These are phyloP conservation scores for Chenopodium suecicum DNA, from an alignment of 148 eudicot species.

Conservation along the genomic window DNA sequence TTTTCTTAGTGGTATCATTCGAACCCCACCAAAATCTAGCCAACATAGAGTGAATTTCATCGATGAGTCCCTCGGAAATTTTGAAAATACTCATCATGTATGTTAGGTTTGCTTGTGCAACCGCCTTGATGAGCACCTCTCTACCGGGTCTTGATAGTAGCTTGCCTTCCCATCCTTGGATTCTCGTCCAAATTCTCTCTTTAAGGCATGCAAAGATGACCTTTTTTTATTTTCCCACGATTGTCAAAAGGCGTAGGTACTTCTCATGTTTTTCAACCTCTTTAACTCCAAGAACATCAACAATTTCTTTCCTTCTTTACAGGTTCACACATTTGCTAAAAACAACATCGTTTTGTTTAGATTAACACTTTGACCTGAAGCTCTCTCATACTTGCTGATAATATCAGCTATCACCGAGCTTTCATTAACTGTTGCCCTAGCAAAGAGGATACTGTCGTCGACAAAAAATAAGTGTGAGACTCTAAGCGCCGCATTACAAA, in stretches of 20 bases:
- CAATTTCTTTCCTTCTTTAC: background rate
- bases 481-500: no score
- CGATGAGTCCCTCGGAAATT: no score
- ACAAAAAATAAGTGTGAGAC: no score
- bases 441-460: no score
- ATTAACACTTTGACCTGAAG: background rate
- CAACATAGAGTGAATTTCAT: background rate
- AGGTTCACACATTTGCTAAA: background rate
- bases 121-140: background rate
- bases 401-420: no score
- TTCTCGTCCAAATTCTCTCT: background rate
- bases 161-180: background rate
- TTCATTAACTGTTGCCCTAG: no score
- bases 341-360: background rate
- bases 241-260: background rate
- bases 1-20: background rate
- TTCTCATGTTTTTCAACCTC: background rate
- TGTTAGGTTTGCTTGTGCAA: background rate
- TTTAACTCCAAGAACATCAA: background rate
- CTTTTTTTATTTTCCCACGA: background rate
- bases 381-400: background rate
- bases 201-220: background rate
- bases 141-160: background rate
- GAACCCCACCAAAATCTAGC: slow-evolving; percentile 4
- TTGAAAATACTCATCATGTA: no score